Evolutionary conservation across 2,329 filamentous ascomycete species (phyloP).

Genomic region (Colletotrichum tofieldiae): DNA sequence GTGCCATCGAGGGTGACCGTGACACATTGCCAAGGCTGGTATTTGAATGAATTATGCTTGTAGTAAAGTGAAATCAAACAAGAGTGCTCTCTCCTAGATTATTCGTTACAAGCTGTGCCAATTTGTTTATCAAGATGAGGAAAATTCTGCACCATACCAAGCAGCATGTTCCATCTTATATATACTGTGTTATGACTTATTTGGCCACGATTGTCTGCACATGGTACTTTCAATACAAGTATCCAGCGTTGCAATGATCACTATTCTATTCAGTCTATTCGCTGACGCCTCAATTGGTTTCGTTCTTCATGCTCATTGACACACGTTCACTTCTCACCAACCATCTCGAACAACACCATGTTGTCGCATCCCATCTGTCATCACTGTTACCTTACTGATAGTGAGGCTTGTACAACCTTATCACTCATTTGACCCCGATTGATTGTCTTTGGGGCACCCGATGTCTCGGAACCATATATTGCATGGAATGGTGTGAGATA

Average conservation of each 20-base stretch:
- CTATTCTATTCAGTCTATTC: slow-evolving; percentile 29
- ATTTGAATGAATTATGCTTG: no score
- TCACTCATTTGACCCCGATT: slow-evolving; percentile 7
- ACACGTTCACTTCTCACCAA: slow-evolving; percentile 33
- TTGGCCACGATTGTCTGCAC: not conserved
- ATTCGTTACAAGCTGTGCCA: no score
- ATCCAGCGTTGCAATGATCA: slow-evolving; percentile 22
- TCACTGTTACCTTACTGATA: not conserved
- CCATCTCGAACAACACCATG: slow-evolving; percentile 31
- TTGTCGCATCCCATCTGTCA: not conserved
- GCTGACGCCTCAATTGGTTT: slow-evolving; percentile 44
- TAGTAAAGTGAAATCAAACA: not conserved
- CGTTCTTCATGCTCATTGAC: slow-evolving; percentile 27
- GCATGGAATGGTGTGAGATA: not conserved
- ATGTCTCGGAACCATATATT: slow-evolving; percentile 43
- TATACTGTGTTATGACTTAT: slow-evolving; percentile 12
- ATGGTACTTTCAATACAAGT: not conserved
- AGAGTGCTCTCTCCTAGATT: not conserved
- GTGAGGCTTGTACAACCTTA: slow-evolving; percentile 24
- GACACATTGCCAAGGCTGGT: slow-evolving; percentile 62
- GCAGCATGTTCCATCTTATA: slow-evolving; percentile 23
- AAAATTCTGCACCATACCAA: not conserved
- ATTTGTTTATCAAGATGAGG: not conserved
- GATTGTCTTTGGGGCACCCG: slow-evolving; percentile 2
- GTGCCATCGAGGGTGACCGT: slow-evolving; percentile 68